A percentile compares a stretch with the other conserved stretches of the same genome.
phyloP scores from a whole-genome alignment of 2,329 filamentous ascomycete species.

The Lachnellula suecica region DNA sequence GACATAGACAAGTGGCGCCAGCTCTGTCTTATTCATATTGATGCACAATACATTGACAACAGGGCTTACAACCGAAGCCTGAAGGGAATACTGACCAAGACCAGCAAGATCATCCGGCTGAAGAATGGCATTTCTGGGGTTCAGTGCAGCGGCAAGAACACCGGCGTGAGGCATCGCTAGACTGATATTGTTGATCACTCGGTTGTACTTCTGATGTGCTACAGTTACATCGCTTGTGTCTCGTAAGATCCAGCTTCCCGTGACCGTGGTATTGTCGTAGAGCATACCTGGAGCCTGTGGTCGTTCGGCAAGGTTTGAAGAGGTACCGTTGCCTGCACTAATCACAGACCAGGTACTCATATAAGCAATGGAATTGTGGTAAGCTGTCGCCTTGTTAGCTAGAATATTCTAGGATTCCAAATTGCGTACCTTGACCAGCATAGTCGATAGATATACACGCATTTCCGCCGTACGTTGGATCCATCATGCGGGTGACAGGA shows the following conservation, averaged over 20 bases:
- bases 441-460: conserved; percentile 71
- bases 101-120: conserved; percentile 66
- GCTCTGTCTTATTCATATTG: conserved; percentile 58
- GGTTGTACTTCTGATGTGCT: conserved; percentile 46
- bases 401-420: neutral
- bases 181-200: conserved; percentile 73
- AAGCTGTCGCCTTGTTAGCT: conserved; percentile 41
- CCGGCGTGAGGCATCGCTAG: conserved; percentile 74
- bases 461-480: conserved; percentile 39
- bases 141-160: conserved; percentile 62
- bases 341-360: conserved; percentile 53
- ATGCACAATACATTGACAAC: conserved; percentile 72
- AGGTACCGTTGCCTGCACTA: conserved; percentile 40
- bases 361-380: conserved; percentile 67
- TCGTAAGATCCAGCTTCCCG: conserved; percentile 66
- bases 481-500: conserved; percentile 48
- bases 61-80: conserved; percentile 69
- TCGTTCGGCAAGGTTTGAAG: conserved; percentile 44
- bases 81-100: conserved; percentile 66
- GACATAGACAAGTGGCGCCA: conserved; percentile 64
- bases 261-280: conserved; percentile 71
- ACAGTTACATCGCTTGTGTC: conserved; percentile 50
- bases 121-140: conserved; percentile 62
- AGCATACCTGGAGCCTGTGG: conserved; percentile 63
- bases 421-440: conserved; percentile 55